phyloP scores from a whole-genome alignment of 2,329 filamentous ascomycete genomes.

The Epichloe sp. region DNA sequence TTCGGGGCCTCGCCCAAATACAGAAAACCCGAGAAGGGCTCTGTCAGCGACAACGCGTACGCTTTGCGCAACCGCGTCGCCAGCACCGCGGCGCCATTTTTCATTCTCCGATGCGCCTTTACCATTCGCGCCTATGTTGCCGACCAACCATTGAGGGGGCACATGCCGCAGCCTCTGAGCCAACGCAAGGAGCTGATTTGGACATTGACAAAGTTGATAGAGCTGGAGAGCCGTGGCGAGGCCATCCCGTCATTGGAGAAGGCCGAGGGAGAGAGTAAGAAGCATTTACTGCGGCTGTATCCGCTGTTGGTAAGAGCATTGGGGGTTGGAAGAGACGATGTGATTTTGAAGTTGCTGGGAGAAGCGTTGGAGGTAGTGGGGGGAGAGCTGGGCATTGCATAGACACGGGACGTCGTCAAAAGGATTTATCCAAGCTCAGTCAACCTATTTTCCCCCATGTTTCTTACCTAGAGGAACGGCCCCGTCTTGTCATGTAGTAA shows the following conservation, averaged over 20 bases:
- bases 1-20: not conserved
- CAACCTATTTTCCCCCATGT: not conserved
- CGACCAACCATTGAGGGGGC: slow-evolving; percentile 78
- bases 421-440: too few relatives aligned
- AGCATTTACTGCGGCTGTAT: slow-evolving; percentile 71
- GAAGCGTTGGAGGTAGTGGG: slow-evolving; percentile 51
- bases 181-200: slow-evolving; percentile 69
- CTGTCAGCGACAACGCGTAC: slow-evolving; percentile 10
- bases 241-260: slow-evolving; percentile 47
- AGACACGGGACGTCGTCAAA: too few relatives aligned
- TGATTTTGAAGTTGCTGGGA: slow-evolving; percentile 43
- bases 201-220: slow-evolving; percentile 52
- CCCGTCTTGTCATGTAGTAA: too few relatives aligned
- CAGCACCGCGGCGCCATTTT: slow-evolving; percentile 61
- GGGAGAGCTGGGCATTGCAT: slow-evolving; percentile 28
- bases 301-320: slow-evolving; percentile 58
- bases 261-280: slow-evolving; percentile 45
- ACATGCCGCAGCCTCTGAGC: slow-evolving; percentile 75
- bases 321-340: slow-evolving; percentile 43
- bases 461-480: not conserved
- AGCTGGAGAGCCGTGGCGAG: slow-evolving; percentile 53
- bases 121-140: slow-evolving; percentile 76
- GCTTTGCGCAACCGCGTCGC: slow-evolving; percentile 48
- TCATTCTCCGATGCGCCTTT: slow-evolving; percentile 70
- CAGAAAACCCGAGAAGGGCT: not conserved